Evolutionary conservation across 805 yeast species (phyloP), one percentile per base, ranked within the genome.

Genomic region (Schizosaccharomyces japonicus): DNA sequence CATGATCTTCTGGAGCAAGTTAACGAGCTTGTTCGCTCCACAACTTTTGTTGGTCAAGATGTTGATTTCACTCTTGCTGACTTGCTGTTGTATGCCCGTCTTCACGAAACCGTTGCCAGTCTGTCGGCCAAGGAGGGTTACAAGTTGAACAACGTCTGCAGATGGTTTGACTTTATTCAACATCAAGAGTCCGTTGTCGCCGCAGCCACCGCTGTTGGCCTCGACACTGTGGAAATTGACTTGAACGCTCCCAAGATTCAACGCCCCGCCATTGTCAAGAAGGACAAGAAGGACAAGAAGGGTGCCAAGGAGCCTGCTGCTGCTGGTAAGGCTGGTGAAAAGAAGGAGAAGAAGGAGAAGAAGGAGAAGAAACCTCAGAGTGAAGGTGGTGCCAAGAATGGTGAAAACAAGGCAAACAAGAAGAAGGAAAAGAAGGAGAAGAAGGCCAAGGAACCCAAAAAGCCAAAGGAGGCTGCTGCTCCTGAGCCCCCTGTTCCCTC

Each of bases 151-250:
- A 95, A 87, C 63, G 68, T 87, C 50, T 64, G 83, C 51, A 79
- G 98, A 71, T 90, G 96, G 96, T 73, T 75, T 23, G 95, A 85
- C 57, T 72, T 81, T 55, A 64, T 90, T 50, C 96, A 90, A 66
- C 73, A 76, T 57, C 68, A 68, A 13, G 72, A 49, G 19, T 33
- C 46, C 23, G 44, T 55, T 47, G 70, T 64, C 50, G 68, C 61
- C n/a, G 71, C 72, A 47, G 67, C 73, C 55, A 58, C 80, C 51
- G 75, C 82, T 58, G 64, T 66, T 53, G 72, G 74, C 54, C 65
- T 75, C 30, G 23, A 80, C 52, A 58, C 53, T 42, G 61, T 85
- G 45, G 75, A 82, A 58, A 64, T 66, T 53, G 72, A 75, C 54
- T 65, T 75, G 40, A 76, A 68, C 52, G 66, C 82, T 46, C 81